These are phyloP conservation scores for Syncephalastrum monosporum DNA, from an alignment of 371 early-diverging fungal species.

Conservation along the genomic window DNA sequence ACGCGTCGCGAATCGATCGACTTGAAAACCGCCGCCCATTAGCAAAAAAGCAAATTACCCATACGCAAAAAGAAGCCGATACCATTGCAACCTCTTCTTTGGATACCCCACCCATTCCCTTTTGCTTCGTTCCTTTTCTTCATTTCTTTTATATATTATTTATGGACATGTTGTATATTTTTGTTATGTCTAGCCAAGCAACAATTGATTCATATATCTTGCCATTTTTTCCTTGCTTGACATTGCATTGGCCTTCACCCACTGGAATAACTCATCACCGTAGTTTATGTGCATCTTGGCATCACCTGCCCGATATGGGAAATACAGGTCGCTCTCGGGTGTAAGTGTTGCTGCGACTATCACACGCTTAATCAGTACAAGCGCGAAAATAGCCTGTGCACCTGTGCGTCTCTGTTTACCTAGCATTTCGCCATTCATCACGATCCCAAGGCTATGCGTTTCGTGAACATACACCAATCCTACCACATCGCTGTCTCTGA, in stretches of 20 bases:
- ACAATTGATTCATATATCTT: constrained; percentile 12
- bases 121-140: not conserved
- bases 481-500: constrained; percentile 28
- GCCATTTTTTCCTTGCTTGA: constrained; percentile 19
- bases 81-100: constrained; percentile 1
- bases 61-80: too few relatives aligned
- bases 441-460: constrained; percentile 2
- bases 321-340: not conserved
- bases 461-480: constrained; percentile 30
- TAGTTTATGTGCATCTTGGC: constrained; percentile 17
- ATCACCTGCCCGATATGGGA: constrained; percentile 15
- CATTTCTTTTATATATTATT: constrained; percentile 6
- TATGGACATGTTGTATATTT: constrained; percentile 1
- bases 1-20: constrained; percentile 9
- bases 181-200: constrained; percentile 3
- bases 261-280: constrained; percentile 19
- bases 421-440: constrained; percentile 13
- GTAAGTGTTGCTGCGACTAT: too few relatives aligned
- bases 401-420: constrained; percentile 4
- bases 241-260: constrained; percentile 16
- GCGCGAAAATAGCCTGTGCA: too few relatives aligned
- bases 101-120: constrained; percentile 9
- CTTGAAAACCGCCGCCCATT: too few relatives aligned
- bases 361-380: not conserved
- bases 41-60: too few relatives aligned